Base-by-base conservation (phyloP, 2,329 filamentous ascomycete genomes). In the Fusarium sp. region DNA sequence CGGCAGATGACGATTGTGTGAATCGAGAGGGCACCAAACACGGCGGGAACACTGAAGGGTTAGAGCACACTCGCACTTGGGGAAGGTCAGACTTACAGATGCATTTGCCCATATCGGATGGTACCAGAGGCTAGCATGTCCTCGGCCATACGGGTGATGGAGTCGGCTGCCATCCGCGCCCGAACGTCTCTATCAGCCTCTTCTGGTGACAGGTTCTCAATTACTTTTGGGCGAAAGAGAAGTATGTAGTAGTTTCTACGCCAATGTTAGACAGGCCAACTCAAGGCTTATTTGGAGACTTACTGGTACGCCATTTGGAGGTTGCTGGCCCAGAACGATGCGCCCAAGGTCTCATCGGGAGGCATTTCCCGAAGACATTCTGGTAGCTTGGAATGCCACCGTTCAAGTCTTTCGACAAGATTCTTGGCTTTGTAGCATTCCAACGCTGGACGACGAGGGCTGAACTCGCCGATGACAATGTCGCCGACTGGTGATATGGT, bases 301-400 rank as follows among this genome's bases (percentile, higher is more conserved):
- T 65, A 77, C 75, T 77, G 75, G 18, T 77, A 77, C 0, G 73
- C 69, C 41, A 67, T 67, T 0, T 77, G 67, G 0, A 77, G n/a
- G 3, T 74, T 76, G 0, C 34, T 67, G 0, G 75, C 72, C 75
- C 75, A 77, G 23, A 76, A 77, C 0, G 70, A 45, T 11, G 66
- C 61, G 0, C 68, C 75, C 6, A 67, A 0, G 1, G 68, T 57
- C 23, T 74, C 67, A n/a, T 66, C 70, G 4, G 70, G 66, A 6
- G 58, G 59, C 1, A 23, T 32, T 13, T 57, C 66, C 10, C 64
- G 57, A 54, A 77, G 48, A 0, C 64, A 65, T 1, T 39, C 23
- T 0, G 75, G 74, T 0, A 77, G 7, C 1, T 72, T 34, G 0
- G 61, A 25, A 3, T 72, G 64, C 75, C 75, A 76, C 2, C 61